phyloP scores from a whole-genome alignment of 352 stramenopile genomes.

The Phytopythium aichiense region DNA sequence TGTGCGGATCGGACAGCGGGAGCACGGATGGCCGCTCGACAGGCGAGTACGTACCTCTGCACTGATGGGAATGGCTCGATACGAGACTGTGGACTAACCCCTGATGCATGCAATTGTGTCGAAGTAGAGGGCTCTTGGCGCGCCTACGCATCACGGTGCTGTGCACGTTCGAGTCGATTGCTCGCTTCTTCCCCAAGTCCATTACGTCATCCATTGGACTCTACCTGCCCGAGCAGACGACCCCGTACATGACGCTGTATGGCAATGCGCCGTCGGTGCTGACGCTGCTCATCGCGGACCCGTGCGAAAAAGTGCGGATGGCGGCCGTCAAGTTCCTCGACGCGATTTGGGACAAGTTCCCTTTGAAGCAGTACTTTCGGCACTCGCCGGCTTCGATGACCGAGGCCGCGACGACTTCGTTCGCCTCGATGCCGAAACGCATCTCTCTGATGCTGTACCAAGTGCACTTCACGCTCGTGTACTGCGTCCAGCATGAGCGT shows the following conservation, averaged over 20 bases:
- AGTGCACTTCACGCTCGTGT: constrained; percentile 77
- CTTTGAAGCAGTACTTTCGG: constrained; percentile 78
- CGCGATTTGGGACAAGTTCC: constrained; percentile 78
- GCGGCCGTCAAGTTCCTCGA: constrained; percentile 78
- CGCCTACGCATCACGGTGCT: constrained; percentile 72
- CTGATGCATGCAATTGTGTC: background rate
- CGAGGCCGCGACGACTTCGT: constrained; percentile 55
- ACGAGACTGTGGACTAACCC: background rate
- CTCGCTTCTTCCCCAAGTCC: constrained; percentile 55
- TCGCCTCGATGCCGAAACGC: constrained; percentile 81
- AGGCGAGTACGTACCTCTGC: constrained; percentile 41
- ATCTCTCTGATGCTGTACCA: constrained; percentile 84
- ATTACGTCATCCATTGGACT: constrained; percentile 77
- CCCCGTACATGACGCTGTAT: constrained; percentile 81
- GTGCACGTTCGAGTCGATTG: constrained; percentile 64
- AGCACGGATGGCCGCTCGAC: constrained; percentile 18
- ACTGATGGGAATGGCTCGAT: background rate
- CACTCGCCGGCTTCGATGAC: constrained; percentile 27
- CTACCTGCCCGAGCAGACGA: constrained; percentile 79
- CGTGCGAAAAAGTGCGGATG: constrained; percentile 69
- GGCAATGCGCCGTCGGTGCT: constrained; percentile 71
- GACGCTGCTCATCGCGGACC: constrained; percentile 72
- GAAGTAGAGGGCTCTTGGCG: constrained; percentile 51
- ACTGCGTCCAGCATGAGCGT: constrained; percentile 79
- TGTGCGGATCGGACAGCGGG: constrained; percentile 54